phyloP scores from a whole-genome alignment of 2,329 filamentous ascomycete species.

The Fusarium sororula region DNA sequence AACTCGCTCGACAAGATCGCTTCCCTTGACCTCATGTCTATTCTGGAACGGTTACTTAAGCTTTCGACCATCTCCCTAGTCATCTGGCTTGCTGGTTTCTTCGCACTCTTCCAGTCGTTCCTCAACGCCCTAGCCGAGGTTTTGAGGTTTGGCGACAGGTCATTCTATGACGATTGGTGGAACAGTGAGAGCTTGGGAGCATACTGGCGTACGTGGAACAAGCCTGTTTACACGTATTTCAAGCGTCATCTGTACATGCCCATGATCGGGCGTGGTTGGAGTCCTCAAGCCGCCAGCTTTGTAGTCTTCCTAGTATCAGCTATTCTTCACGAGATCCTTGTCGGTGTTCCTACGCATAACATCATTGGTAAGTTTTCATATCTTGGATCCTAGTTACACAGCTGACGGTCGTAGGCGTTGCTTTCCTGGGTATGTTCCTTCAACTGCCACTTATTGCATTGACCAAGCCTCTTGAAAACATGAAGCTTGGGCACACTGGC shows the following conservation, averaged over 20 bases:
- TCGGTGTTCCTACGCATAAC: constrained; percentile 95
- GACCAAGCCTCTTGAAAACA: constrained; percentile 82
- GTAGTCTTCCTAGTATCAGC: constrained; percentile 90
- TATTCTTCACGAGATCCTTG: constrained; percentile 88
- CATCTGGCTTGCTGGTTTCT: constrained; percentile 98
- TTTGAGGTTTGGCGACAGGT: constrained; percentile 87
- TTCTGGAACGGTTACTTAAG: constrained; percentile 91
- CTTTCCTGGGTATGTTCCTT: constrained; percentile 92
- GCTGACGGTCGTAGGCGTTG: constrained; percentile 69
- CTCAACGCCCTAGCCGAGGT: constrained; percentile 93
- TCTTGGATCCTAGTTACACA: background rate
- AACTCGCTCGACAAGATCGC: constrained; percentile 92
- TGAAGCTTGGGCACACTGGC: constrained; percentile 74
- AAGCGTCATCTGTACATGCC: constrained; percentile 92
- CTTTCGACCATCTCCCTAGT: constrained; percentile 93
- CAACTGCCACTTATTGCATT: constrained; percentile 88
- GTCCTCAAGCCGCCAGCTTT: constrained; percentile 73
- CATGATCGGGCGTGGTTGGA: constrained; percentile 85
- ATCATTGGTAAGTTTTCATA: constrained; percentile 73
- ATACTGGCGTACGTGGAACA: constrained; percentile 98
- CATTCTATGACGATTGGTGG: constrained; percentile 99
- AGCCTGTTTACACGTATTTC: constrained; percentile 97
- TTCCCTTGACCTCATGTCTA: constrained; percentile 79
- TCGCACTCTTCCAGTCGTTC: constrained; percentile 92
- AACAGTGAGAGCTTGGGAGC: constrained; percentile 85